Percentiles rank a stretch among this genome's conserved stretches.
Conservation (phyloP, 495 filamentous ascomycete species). For the Penicillium angulare region DNA sequence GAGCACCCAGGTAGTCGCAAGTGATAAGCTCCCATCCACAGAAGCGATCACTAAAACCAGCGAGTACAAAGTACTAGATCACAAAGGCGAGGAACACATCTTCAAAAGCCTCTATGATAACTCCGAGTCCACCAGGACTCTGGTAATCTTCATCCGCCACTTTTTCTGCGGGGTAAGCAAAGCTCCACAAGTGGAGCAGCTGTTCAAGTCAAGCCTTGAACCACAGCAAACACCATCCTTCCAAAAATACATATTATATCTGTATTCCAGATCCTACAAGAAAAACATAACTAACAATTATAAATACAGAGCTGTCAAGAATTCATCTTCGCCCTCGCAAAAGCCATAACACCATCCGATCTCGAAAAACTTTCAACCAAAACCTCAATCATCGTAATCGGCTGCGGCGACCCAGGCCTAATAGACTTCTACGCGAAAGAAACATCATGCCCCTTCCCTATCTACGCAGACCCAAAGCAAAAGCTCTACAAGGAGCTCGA, state of each 20-base stretch:
- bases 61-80: constrained; percentile 61
- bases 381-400: constrained; percentile 70
- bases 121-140: constrained; percentile 52
- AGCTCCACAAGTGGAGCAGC: too few species aligned
- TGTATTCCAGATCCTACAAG: too few species aligned
- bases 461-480: constrained; percentile 74
- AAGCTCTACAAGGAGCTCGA: constrained; percentile 69
- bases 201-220: too few species aligned
- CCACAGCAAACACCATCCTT: neutral
- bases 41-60: constrained; percentile 50
- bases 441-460: constrained; percentile 70
- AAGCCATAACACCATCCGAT: constrained; percentile 54
- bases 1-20: neutral
- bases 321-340: constrained; percentile 60
- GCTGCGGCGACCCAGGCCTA: constrained; percentile 72
- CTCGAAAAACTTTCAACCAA: constrained; percentile 45
- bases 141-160: constrained; percentile 82
- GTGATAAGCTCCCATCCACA: constrained; percentile 48
- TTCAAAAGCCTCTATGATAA: constrained; percentile 70
- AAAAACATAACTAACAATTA: neutral
- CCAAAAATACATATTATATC: too few species aligned
- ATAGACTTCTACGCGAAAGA: constrained; percentile 65
- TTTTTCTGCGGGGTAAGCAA: constrained; percentile 82
- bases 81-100: constrained; percentile 55
- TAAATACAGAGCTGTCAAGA: constrained; percentile 63